Base-by-base conservation (phyloP, 148 eudicot species). In the Spergularia bocconei region DNA sequence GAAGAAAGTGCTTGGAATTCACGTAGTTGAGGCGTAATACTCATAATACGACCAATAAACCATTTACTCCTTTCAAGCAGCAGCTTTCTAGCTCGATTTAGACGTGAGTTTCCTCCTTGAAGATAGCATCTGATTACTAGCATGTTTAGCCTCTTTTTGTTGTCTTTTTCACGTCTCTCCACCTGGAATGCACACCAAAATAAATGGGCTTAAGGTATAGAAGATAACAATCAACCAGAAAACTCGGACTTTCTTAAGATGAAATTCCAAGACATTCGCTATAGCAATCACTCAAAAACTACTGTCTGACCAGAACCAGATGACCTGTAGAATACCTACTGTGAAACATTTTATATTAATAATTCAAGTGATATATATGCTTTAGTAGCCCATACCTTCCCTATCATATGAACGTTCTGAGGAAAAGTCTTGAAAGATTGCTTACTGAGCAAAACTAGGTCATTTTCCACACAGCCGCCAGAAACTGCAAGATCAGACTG, bases 1-100 rank as follows among this genome's bases (percentile, higher is more conserved):
- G 99, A 91, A 77, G 99, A 89, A 75, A 96, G 88, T 76, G 99
- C 99, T 75, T 92, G 99, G 71, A 92, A 96, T 85, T 96, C 98
- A 74, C 99, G 86, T 74, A 91, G 87, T 78, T 96, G 99, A 66
- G 97, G 86, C n/a, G 97, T 96, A 53, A 96, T 91, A 82, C 85
- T 92, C 93, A 91, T 88, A 77, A 95, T 78, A 68, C 97, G 97
- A 82, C 86, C 84, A 62, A 91, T 59, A 83, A 71, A 85, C 99
- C 99, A 96, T 84, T 92, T 96, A 86, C 98, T 96, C 80, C 99
- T 80, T 36, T 86, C 98, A 76, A 85, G 84, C 48, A 96, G 93
- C 73, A 85, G 86, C 87, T 92, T 96, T 79, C 90, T 87, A 69
- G 88, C 94, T 77, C 86, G 87, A 78, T 92, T 88, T 41, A 88